Percentiles rank a stretch among this genome's conserved stretches.
Evolutionary conservation across 140 eudicot species (phyloP).

Genomic region (Cichorium intybus): DNA sequence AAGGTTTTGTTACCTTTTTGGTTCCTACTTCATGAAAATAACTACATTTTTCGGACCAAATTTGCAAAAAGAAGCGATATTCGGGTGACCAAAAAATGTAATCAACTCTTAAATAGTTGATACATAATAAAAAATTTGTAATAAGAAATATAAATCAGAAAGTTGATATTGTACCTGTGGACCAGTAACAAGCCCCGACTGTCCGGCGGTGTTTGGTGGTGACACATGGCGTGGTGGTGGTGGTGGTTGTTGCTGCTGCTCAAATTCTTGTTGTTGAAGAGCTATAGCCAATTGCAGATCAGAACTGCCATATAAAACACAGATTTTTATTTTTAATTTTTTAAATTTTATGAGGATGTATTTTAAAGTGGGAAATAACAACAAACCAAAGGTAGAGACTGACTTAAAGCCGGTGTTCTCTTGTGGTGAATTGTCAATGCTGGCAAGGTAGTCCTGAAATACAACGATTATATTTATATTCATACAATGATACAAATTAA

Average conservation of each 20-base stretch:
- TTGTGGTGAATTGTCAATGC: constrained; percentile 46
- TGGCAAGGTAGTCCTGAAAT: constrained; percentile 75
- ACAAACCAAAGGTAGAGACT: constrained; percentile 13
- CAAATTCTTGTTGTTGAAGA: constrained; percentile 92
- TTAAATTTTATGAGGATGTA: background rate
- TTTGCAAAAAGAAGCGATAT: too few species aligned
- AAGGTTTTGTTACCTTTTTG: too few species aligned
- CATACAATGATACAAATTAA: background rate
- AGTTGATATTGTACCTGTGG: constrained; percentile 58
- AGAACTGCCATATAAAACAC: constrained; percentile 49
- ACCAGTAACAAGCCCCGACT: constrained; percentile 67
- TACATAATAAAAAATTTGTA: too few species aligned
- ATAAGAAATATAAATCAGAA: too few species aligned
- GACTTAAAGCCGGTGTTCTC: constrained; percentile 64
- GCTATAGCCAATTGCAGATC: constrained; percentile 84
- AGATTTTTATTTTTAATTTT: background rate
- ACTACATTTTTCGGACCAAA: too few species aligned
- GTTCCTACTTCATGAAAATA: too few species aligned
- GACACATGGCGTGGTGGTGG: constrained; percentile 35
- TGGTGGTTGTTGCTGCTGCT: constrained; percentile 40
- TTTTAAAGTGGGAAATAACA: background rate
- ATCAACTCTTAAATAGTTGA: too few species aligned
- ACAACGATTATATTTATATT: background rate
- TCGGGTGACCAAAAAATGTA: too few species aligned
- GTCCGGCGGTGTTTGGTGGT: constrained; percentile 31